These are phyloP conservation scores for Daldinia loculata DNA, from an alignment of 495 filamentous ascomycete genomes.

Conservation along the genomic window DNA sequence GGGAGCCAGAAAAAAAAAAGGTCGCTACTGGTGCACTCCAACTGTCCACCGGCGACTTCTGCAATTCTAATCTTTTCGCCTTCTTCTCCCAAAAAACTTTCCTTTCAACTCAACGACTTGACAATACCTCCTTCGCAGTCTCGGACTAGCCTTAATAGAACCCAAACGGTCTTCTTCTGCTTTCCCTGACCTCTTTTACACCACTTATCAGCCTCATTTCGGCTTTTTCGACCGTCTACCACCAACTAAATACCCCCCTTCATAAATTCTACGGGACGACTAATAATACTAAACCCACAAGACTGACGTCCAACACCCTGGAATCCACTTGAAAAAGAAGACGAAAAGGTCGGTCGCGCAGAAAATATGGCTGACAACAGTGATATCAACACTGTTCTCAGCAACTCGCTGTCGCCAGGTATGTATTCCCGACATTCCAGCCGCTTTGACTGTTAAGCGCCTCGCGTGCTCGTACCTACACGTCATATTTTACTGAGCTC, in stretches of 20 bases:
- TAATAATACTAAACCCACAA: conserved; percentile 12
- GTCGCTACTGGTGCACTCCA: conserved; percentile 41
- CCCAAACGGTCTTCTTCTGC: conserved; percentile 4
- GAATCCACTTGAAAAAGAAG: conserved; percentile 38
- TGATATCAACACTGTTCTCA: conserved; percentile 75
- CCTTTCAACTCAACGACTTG: conserved; percentile 34
- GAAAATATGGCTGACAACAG: conserved; percentile 58
- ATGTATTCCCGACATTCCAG: conserved; percentile 39
- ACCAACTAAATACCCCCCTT: conserved; percentile 40
- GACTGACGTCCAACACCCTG: conserved; percentile 27
- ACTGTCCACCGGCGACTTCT: conserved; percentile 41
- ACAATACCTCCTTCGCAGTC: conserved; percentile 31
- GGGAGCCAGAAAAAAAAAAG: conserved; percentile 36
- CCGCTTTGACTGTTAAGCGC: neutral
- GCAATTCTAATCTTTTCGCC: conserved; percentile 41
- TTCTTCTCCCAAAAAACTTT: conserved; percentile 31
- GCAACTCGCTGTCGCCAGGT: conserved; percentile 91
- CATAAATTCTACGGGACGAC: conserved; percentile 18
- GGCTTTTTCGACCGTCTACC: conserved; percentile 10
- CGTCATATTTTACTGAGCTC: conserved; percentile 22
- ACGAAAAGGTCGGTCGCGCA: conserved; percentile 32
- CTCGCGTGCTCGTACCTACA: conserved; percentile 40
- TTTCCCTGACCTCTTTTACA: conserved; percentile 11
- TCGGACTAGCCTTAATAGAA: conserved; percentile 23
- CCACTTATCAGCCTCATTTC: conserved; percentile 1